A percentile compares a stretch with the other conserved stretches of the same genome.
These are phyloP conservation scores for Fraxinus sp. DNA, from an alignment of 305 asterid genomes.

Conservation along the genomic window DNA sequence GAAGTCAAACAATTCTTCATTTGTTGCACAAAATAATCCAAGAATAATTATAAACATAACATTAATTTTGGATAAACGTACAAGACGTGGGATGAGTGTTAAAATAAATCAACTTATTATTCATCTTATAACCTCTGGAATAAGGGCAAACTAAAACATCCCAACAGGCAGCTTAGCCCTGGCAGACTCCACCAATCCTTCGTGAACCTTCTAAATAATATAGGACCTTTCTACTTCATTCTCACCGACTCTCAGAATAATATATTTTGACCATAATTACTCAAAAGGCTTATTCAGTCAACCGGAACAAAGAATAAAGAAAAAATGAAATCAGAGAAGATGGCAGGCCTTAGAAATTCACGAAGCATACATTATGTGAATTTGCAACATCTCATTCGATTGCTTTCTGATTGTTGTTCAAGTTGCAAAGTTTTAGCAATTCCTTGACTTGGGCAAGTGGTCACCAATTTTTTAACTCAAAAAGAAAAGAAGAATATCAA, in stretches of 20 bases:
- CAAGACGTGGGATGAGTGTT: background rate
- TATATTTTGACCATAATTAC: background rate
- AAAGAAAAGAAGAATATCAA: background rate
- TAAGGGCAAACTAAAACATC: background rate
- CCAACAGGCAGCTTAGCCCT: background rate
- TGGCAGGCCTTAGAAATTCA: background rate
- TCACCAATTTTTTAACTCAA: background rate
- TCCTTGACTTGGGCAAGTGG: background rate
- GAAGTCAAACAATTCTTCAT: constrained; percentile 8
- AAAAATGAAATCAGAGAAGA: background rate
- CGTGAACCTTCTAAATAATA: background rate
- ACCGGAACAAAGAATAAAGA: background rate
- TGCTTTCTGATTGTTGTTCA: background rate
- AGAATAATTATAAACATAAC: background rate
- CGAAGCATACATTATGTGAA: background rate
- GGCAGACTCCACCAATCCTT: background rate
- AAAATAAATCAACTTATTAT: background rate
- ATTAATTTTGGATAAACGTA: background rate
- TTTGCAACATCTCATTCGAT: background rate
- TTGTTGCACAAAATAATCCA: background rate
- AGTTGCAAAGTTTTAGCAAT: background rate
- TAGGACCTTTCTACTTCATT: background rate
- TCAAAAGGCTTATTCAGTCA: background rate
- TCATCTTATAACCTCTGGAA: background rate
- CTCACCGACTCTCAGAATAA: background rate